These are phyloP conservation scores for Erigeron canadensis DNA, from an alignment of 129 eudicot species.

Conservation along the genomic window DNA sequence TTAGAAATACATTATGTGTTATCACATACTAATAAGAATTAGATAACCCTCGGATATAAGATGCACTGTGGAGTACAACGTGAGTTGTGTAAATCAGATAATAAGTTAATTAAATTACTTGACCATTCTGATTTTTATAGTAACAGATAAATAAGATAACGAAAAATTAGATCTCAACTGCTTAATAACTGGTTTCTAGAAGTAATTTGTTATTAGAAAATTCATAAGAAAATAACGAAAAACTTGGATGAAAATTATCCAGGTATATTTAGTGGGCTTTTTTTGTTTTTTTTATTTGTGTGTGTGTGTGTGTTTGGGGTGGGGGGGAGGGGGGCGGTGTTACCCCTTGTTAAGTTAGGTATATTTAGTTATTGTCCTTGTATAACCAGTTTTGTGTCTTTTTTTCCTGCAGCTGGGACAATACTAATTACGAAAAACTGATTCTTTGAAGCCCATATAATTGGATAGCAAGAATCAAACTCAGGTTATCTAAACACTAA, in stretches of 20 bases:
- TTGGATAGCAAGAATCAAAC: neutral
- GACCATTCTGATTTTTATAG: neutral
- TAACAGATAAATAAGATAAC: neutral
- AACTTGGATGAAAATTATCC: neutral
- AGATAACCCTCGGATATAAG: neutral
- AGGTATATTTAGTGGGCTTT: no score
- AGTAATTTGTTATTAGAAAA: neutral
- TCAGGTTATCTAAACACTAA: neutral
- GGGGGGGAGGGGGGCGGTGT: no score
- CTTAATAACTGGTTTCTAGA: no score
- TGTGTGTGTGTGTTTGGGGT: no score
- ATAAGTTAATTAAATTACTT: neutral
- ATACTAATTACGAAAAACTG: neutral
- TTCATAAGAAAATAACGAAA: neutral
- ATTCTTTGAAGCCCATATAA: neutral
- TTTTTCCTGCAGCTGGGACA: neutral
- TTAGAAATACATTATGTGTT: neutral
- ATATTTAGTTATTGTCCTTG: neutral
- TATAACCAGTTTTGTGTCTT: neutral
- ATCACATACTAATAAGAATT: neutral
- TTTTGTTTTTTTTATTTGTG: no score
- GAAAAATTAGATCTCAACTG: neutral
- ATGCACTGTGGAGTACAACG: neutral
- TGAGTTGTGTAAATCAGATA: neutral
- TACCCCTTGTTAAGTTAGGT: neutral